These are phyloP conservation scores for Prunus fruticosa DNA, from an alignment of 306 rosid species.

Conservation along the genomic window DNA sequence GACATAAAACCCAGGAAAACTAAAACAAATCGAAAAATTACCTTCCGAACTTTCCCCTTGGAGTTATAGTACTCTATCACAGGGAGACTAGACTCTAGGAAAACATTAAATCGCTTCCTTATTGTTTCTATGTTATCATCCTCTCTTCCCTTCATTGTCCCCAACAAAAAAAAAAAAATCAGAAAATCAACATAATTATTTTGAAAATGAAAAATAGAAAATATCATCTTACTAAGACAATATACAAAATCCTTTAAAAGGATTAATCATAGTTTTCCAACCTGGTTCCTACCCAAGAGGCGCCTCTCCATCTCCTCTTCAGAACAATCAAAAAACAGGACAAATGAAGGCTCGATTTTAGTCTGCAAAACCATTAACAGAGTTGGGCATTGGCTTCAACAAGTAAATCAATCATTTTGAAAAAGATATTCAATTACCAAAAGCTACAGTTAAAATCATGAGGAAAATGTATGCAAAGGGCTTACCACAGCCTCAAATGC, in stretches of 20 bases:
- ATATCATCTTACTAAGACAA: not conserved
- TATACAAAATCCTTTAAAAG: not conserved
- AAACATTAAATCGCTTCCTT: conserved; percentile 91
- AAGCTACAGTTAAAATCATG: not conserved
- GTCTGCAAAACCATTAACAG: conserved; percentile 58
- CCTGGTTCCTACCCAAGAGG: conserved; percentile 87
- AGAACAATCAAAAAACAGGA: conserved; percentile 80
- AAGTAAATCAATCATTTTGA: conserved; percentile 2
- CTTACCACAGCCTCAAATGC: conserved; percentile 93
- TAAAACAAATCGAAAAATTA: conserved; percentile 26
- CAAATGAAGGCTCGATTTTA: conserved; percentile 75
- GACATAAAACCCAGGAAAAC: not conserved
- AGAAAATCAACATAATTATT: not conserved
- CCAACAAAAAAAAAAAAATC: conserved; percentile 1
- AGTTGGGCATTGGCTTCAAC: conserved; percentile 7
- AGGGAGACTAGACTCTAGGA: conserved; percentile 84
- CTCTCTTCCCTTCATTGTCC: conserved; percentile 72
- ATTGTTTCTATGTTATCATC: conserved; percentile 97
- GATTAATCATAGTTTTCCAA: conserved; percentile 24
- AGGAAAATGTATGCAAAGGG: conserved; percentile 1
- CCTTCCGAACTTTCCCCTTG: conserved; percentile 83
- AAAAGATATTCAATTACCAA: not conserved
- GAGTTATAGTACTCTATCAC: conserved; percentile 71
- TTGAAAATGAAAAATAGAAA: not conserved
- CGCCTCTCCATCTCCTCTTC: conserved; percentile 95